These are phyloP conservation scores for Grammothele lineata DNA, from an alignment of 768 basidiomycete genomes.

Conservation along the genomic window DNA sequence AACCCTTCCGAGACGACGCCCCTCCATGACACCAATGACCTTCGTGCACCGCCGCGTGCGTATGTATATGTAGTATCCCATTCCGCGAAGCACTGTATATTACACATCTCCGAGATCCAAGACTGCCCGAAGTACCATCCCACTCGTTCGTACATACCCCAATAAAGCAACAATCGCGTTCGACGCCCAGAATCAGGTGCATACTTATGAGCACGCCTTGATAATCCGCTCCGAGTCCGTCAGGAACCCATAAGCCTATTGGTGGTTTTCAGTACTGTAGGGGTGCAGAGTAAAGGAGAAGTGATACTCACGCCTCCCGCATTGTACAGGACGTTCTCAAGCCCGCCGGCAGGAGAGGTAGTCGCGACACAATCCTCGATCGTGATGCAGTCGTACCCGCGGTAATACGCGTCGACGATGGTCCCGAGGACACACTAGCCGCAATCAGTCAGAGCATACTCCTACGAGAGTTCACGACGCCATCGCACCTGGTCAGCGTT, in stretches of 20 bases:
- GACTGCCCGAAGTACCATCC: too few relatives aligned
- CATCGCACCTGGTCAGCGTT: constrained; percentile 57
- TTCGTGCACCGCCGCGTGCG: too few relatives aligned
- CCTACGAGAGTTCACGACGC: too few relatives aligned
- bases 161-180: too few relatives aligned
- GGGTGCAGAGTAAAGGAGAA: background rate
- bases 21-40: too few relatives aligned
- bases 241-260: constrained; percentile 50
- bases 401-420: constrained; percentile 56
- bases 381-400: constrained; percentile 60
- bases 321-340: constrained; percentile 58
- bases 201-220: background rate
- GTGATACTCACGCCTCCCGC: constrained; percentile 41
- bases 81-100: too few relatives aligned
- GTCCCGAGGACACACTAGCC: constrained; percentile 61
- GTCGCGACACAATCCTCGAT: constrained; percentile 60
- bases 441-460: background rate
- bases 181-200: too few relatives aligned
- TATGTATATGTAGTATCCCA: too few relatives aligned
- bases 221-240: constrained; percentile 33
- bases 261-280: background rate
- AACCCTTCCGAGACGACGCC: too few relatives aligned
- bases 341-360: constrained; percentile 51
- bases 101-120: too few relatives aligned
- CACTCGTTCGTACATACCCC: too few relatives aligned